Conservation (phyloP, 169 alveolate genomes). For the Babesia caballi region DNA sequence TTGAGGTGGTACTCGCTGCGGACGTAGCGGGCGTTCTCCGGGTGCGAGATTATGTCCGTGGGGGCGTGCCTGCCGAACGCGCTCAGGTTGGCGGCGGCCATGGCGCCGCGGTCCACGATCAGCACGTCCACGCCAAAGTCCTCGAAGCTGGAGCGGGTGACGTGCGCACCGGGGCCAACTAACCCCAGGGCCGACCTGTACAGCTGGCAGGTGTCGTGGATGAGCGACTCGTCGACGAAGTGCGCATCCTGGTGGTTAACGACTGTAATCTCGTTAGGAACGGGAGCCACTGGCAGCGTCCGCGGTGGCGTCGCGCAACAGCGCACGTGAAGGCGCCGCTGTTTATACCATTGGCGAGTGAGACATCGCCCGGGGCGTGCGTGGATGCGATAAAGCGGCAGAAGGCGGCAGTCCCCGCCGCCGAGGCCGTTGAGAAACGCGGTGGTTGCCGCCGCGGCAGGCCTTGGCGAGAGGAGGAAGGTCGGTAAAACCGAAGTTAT, state of each 20-base stretch:
- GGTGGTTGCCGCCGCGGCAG: neutral
- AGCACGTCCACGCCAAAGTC: conserved; percentile 55
- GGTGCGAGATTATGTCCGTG: conserved; percentile 53
- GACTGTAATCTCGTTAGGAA: conserved; percentile 40
- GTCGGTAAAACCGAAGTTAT: neutral
- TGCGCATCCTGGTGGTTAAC: conserved; percentile 30
- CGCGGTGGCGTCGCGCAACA: neutral
- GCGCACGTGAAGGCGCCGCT: neutral
- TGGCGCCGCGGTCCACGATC: conserved; percentile 27
- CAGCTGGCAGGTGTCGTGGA: conserved; percentile 16
- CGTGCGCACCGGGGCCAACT: neutral
- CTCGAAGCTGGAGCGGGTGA: conserved; percentile 6
- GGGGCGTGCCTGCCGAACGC: conserved; percentile 43
- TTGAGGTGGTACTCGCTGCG: conserved; percentile 38
- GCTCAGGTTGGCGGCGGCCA: conserved; percentile 17
- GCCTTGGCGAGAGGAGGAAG: neutral
- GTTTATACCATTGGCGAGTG: neutral
- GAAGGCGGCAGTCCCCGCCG: neutral
- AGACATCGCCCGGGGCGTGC: too few relatives aligned
- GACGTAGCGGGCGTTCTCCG: conserved; percentile 6
- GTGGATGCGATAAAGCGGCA: neutral
- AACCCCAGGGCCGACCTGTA: conserved; percentile 39
- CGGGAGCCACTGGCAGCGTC: neutral
- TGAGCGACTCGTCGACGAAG: conserved; percentile 12
- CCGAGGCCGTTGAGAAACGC: neutral